Evolutionary conservation across 192 early-diverging fungal species (phyloP), one percentile per base, ranked within the genome.

Genomic region (Helicostylum pulchrum): DNA sequence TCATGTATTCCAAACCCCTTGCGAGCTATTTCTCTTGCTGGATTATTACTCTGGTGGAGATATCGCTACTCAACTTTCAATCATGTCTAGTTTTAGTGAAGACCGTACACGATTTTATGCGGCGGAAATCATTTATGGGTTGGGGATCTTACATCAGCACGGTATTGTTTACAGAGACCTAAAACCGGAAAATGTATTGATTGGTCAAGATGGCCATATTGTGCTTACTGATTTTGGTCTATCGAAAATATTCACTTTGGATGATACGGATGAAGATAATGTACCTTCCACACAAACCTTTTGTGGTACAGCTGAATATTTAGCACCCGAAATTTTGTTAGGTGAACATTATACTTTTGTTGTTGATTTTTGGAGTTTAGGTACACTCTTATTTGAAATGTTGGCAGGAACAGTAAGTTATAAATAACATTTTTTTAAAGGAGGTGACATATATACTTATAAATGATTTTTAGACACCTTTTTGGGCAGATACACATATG

Each of bases 271-370:
- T 26, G 77, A 81, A 42, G 70, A 78, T 45, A 72, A 72, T 23
- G 70, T 69, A 31, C 77, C 71, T 64, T 78, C 81, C 15, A 91
- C 92, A 4, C 84, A 77, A 50, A 93, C 94, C 0, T 95, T 94
- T 70, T 94, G 92, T 70, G 94, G 92, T 43, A 97, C 92, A 11
- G 87, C 90, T 2, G 87, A 90, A 59, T 94, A 94, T 67, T 77
- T 97, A 56, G 96, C 96, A 1, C 95, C 95, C 8, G 92, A 93
- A 74, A 82, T 93, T 8, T 62, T 92, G 17, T 75, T 74, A 15
- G 88, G 89, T 8, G 70, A 87, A 48, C 87, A 85, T 0, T 93
- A 93, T 61, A 78, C 79, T n/a, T 84, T 85, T 62, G 75, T 83
- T 0, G 90, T 92, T 0, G 92, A 93, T 50, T 92, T 87, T 83